Conservation (phyloP, 805 yeast species). For the Candida berthetii region DNA sequence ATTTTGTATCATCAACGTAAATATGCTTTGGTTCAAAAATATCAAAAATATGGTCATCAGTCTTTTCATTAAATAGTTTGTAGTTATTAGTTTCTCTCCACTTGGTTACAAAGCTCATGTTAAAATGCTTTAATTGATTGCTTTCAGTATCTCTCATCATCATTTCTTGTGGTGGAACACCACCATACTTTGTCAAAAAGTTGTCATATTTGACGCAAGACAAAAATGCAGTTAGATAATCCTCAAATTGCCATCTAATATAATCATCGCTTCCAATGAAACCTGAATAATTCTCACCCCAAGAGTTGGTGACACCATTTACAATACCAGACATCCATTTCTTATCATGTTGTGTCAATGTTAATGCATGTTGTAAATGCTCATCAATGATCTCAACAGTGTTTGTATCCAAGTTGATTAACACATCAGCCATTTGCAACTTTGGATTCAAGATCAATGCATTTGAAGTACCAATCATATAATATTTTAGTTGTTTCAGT, state of each 20-base stretch:
- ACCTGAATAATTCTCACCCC: slow-evolving; percentile 39
- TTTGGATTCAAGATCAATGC: slow-evolving; percentile 67
- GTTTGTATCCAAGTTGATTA: slow-evolving; percentile 58
- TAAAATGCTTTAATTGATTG: slow-evolving; percentile 34
- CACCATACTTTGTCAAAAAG: slow-evolving; percentile 36
- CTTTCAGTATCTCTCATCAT: slow-evolving; percentile 21
- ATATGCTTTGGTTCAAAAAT: slow-evolving; percentile 44
- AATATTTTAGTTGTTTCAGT: slow-evolving; percentile 55
- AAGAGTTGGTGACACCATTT: slow-evolving; percentile 31
- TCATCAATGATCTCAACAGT: slow-evolving; percentile 41
- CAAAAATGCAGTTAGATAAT: slow-evolving; percentile 72
- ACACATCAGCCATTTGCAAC: slow-evolving; percentile 54
- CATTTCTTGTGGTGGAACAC: slow-evolving; percentile 25
- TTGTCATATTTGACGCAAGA: slow-evolving; percentile 66
- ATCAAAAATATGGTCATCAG: slow-evolving; percentile 69
- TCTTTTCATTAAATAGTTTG: slow-evolving; percentile 42
- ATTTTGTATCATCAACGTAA: slow-evolving; percentile 15
- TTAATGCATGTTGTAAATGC: slow-evolving; percentile 36
- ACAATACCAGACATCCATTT: slow-evolving; percentile 64
- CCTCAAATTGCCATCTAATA: slow-evolving; percentile 84
- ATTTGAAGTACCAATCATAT: slow-evolving; percentile 83
- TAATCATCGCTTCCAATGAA: slow-evolving; percentile 81
- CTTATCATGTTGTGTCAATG: slow-evolving; percentile 56
- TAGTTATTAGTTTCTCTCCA: slow-evolving; percentile 57
- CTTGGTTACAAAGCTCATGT: slow-evolving; percentile 34